Evolutionary conservation across 345 rosid genomes (phyloP), one percentile per base, ranked within the genome.

Genomic region (Citropsis articulata): DNA sequence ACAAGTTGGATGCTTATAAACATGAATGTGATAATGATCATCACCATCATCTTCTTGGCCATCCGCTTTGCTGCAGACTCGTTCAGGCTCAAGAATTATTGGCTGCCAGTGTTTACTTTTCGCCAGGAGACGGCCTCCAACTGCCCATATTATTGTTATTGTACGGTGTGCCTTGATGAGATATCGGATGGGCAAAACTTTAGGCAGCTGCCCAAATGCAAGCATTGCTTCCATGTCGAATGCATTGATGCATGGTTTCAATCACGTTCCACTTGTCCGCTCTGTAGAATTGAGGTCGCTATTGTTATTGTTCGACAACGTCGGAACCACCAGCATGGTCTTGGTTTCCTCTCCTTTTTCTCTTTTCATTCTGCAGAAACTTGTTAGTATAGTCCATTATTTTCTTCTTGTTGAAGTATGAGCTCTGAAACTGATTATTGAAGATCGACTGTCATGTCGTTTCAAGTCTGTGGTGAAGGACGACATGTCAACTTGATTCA

Each of bases 241-340:
- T 89, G 92, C 78, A 89, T 89, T 48, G 90, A 87, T 78, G 83
- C 81, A 77, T 89, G 92, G 90, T 84, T 89, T 60, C 86, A 80
- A 45, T 86, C 84, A 5, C 87, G 86, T 24, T 84, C 92, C 1
- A 86, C 88, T 18, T 87, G 92, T 64, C 92, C 92, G 4, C 83
- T 89, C 6, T 89, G 90, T 40, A 76, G 92, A 68, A 82, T 72
- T 57, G 25, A 78, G 53, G 69, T 78, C n/a, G 66, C 78, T 21
- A 56, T 77, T 28, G 72, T 5, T 61, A 14, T 10, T 31, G 7
- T 0, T 53, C 57, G 57, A 14, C 28, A 16, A 4, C 56, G 30
- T 14, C 80, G 12, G 6, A 42, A 19, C 9, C 68, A 71, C 25
- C 82, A 48, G 69, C 69, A 6, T 56, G 73, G 45, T 36, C 59